These are phyloP conservation scores for Micromonas commoda DNA, from an alignment of 139 green algal species.

Conservation along the genomic window DNA sequence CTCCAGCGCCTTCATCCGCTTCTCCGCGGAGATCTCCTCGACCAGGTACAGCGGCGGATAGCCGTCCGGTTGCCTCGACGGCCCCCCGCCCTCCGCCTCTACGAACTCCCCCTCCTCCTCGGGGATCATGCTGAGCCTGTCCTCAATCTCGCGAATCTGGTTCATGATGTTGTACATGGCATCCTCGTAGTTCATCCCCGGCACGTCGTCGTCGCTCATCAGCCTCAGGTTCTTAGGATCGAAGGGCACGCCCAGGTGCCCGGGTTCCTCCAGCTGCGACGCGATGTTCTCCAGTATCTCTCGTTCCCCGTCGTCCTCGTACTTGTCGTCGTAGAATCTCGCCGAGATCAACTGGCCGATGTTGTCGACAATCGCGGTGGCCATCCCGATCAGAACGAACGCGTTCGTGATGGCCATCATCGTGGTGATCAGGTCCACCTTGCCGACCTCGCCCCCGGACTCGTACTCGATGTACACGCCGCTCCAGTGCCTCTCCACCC, in stretches of 20 bases:
- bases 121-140: background rate
- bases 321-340: constrained; percentile 17
- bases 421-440: background rate
- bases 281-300: constrained; percentile 3
- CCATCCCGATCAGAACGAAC: constrained; percentile 23
- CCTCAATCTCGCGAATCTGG: background rate
- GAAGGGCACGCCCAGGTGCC: constrained; percentile 9
- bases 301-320: constrained; percentile 23
- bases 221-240: background rate
- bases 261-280: background rate
- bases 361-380: background rate
- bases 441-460: background rate
- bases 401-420: constrained; percentile 7
- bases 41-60: background rate
- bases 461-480: background rate
- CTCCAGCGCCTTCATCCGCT: background rate
- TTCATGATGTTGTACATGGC: background rate
- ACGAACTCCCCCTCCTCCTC: constrained; percentile 6
- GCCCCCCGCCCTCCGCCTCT: background rate
- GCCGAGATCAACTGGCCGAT: background rate
- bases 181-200: background rate
- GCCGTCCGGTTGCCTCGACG: background rate
- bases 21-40: background rate
- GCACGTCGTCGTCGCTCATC: background rate
- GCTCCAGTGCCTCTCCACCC: background rate